Base-by-base conservation (phyloP, 164 flowering plant species). In the Magnolia sinica region DNA sequence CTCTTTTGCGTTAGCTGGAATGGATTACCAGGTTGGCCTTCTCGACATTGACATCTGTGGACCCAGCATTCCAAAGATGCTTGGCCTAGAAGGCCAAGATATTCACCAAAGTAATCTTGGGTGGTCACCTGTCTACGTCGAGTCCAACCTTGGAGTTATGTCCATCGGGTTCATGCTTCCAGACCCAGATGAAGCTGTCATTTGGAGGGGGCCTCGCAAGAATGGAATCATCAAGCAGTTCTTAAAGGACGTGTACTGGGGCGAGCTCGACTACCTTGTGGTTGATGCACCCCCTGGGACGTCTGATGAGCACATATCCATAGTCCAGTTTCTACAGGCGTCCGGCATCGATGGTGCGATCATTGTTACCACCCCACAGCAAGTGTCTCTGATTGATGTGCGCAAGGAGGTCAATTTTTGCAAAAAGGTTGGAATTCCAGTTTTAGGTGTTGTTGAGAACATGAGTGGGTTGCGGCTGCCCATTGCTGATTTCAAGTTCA, bases 211-310 rank as follows among this genome's bases (percentile, higher is more conserved):
- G 1, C 98, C 99, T 0, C 96, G 95, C 69, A 93, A 93, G 83
- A 91, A 90, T 72, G 96, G 92, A 13, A 82, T 92, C 51, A 93
- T 95, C 80, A 95, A 93, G 81, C 95, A 92, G 71, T 95, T 95
- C 80, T 80, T 95, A 24, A 93, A 88, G 83, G 98, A 93, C 66
- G 98, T 93, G 8, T 78, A 93, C 61, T 95, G 99, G 99, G 96
- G 92, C 0, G 99, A 95, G 73, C 95, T 95, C 20, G 99, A 95
- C 81, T 92, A 88, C 79, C 86, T 95, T 8, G 87, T 95, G 55
- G 92, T 95, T 51, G 98, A 95, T 82, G 96, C 97, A 13, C 99
- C 97, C n/a, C 99, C 98, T 4, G 99, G 98, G 63, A 95, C 99
- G 72, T 95, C 98, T 18, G 98, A 95, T 70, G 98, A 95, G 85